Evolutionary conservation across 2,329 filamentous ascomycete species (phyloP), one percentile per base, ranked within the genome.

Genomic region (Paramyrothecium roridum): DNA sequence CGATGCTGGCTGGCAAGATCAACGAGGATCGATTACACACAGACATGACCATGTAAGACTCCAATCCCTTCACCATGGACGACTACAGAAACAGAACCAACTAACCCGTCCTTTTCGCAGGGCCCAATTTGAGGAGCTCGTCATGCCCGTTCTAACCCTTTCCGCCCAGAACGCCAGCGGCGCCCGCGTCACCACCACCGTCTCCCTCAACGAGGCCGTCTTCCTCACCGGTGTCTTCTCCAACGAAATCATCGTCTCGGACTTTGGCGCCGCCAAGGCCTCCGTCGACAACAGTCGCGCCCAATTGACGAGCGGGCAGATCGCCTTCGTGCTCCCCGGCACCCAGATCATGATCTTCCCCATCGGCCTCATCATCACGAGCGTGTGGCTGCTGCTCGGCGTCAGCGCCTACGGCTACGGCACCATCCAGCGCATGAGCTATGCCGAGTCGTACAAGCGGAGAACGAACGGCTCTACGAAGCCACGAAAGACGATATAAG

Each of bases 221-320:
- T 92, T 91, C 62, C 81, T 91, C 43, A 82, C 81, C 16, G 89
- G 89, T 52, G 81, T 89, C 63, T 91, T 91, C 71, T 82, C 87
- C 53, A 72, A 80, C 51, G 74, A 81, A 54, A 74, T 82, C 16
- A 69, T 84, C 64, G 70, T 80, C 64, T 85, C 82, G 56, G 72
- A 77, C 52, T 75, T 80, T 40, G 68, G 73, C 48, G 61, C 73
- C 50, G 83, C 83, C 22, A 72, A 79, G 57, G 69, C 76, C 19
- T 78, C 80, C 34, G 80, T 84, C 19, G 71, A 80, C 56, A 68
- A 76, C 3, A 73, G 80, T 20, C 68, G 79, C 1, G 70, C 66
- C 1, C 71, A 68, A 3, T 71, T 85, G 22, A 64, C 65, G 51
- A 81, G 82, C 63, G 78, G 79, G 59, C 81, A 78, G 16, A 76